Evolutionary conservation across 805 yeast species (phyloP), one percentile per base, ranked within the genome.

Genomic region (Tanozyma kutaoensis): DNA sequence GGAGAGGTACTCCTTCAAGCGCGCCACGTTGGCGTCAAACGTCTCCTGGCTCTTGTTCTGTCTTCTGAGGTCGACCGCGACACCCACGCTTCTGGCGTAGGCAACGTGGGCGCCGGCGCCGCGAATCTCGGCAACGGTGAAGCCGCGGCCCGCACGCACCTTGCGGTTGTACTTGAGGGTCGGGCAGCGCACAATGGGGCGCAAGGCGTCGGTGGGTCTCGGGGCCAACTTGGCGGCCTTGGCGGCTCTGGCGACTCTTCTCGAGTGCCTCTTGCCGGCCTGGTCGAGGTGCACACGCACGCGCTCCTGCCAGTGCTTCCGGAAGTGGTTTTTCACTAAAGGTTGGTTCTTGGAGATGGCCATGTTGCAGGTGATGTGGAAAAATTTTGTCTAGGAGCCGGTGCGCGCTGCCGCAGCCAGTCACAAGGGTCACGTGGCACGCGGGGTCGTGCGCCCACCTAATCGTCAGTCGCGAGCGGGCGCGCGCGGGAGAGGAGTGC

Each of bases 231-330:
- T 69, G 52, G 95, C 95, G 52, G 95, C 94, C 73, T 80, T 86
- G 52, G 77, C 54, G 59, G 81, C 78, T 71, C 98, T 84, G 47
- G 95, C 79, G 47, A 69, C 71, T 72, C 98, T 80, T 78, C 98
- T 85, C 45, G 93, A 76, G 57, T 69, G 85, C 78, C 91, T 91
- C 78, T 88, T 85, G 66, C 98, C 98, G 59, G 98, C 95, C 76
- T 91, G 98, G 88, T 91, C 96, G 62, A 91, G 80, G 85, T 93
- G 98, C 56, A 84, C 95, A 66, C 74, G 82, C 76, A 91, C 99
- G 62, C 97, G 82, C 69, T 84, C 94, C 73, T 91, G 97, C 98
- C 98, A 91, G 94, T 88, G 88, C 82, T 88, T 88, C 76, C 96
- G 80, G 94, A 88, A 88, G 76, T 91, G 98, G 79, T 88, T 88